Base-by-base conservation (phyloP, 2,329 filamentous ascomycete genomes). In the Berkeleyomyces rouxiae region DNA sequence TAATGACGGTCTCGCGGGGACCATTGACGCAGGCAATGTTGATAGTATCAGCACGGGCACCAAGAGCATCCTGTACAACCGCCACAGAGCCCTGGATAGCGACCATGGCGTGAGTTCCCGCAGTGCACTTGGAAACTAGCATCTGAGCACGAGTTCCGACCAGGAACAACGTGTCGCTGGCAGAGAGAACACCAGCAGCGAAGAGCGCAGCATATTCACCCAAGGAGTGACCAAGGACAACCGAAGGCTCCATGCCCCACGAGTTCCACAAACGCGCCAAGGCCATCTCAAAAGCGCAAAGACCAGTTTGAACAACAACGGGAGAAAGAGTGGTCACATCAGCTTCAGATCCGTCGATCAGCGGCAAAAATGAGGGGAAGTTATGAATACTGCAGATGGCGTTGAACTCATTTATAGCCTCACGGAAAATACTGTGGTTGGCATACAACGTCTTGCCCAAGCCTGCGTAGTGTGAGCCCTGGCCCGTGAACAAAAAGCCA, bases 181-280 rank as follows among this genome's bases (percentile, higher is more conserved):
- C 83, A 16, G 85, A 87, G 39, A 89, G 75, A 13, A 89, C 85
- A 59, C 85, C 86, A 61, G 86, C 84, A 47, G 84, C 78, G 68
- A 87, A 79, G 9, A 90, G 79, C 47, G 86, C 86, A 44, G 86
- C 85, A 68, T 88, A 89, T 71, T 90, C 86, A 61, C 86, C 86
- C 37, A 90, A 74, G 67, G 84, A 87, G 71, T 83, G 81, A 16
- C 81, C 81, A 11, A 83, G 70, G 1, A 83, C 80, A 4, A 75
- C 79, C 13, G 78, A 76, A 2, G 81, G 81, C 51, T 71, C 72
- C 62, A 84, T 73, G 44, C 79, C 80, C 77, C 79, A 81, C 1
- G 77, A 79, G n/a, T 67, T 69, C 81, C 81, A 84, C 1, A 83
- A 72, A 47, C 74, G 75, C 3, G 77, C 77, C 9, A 84, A 72